Base-by-base conservation (phyloP, 2,329 filamentous ascomycete species). In the Colletotrichum sp. region DNA sequence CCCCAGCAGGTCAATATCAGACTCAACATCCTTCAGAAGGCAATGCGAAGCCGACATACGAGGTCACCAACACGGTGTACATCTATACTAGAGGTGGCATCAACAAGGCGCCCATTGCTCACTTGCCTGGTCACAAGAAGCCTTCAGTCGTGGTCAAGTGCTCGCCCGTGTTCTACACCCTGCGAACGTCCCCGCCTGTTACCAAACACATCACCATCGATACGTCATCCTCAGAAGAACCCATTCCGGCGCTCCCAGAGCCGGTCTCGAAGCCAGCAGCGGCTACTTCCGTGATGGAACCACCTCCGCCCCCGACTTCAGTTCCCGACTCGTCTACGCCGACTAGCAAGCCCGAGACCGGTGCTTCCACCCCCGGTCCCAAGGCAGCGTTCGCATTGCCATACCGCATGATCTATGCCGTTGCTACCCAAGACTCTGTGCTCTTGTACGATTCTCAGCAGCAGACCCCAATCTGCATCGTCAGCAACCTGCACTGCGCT, bases 381-480 rank as follows among this genome's bases (percentile, higher is more conserved):
- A 92, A 90, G 72, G 89, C 94, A 27, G 94, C 94, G 2, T 99
- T 99, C 84, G 91, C 93, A 4, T 87, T 99, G 61, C 94, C 96
- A 1, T 99, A 99, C 84, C 93, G 97, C 30, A 96, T 99, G 88
- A 91, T 99, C 0, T 99, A 99, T 85, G 97, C 96, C 5, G 96
- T 99, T 49, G 98, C 97, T 9, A 99, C 97, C 0, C 96, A 99
- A 83, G 97, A 99, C 85, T 95, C 97, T 0, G 95, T 99, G 6
- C 88, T 98, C 59, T 90, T 99, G 27, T 99, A 99, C 82, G 97
- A 99, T 85, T 99, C 97, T 0, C 97, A 99, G 82, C 97, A 99
- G 83, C 94, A 96, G 81, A 98, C 95, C 9, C 97, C 97, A 4
- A 88, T 99, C 44, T 98, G 96, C 83, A 91, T 99, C 52, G 96